These are phyloP conservation scores for Termitomyces eurrhizus DNA, from an alignment of 768 basidiomycete genomes.

Conservation along the genomic window DNA sequence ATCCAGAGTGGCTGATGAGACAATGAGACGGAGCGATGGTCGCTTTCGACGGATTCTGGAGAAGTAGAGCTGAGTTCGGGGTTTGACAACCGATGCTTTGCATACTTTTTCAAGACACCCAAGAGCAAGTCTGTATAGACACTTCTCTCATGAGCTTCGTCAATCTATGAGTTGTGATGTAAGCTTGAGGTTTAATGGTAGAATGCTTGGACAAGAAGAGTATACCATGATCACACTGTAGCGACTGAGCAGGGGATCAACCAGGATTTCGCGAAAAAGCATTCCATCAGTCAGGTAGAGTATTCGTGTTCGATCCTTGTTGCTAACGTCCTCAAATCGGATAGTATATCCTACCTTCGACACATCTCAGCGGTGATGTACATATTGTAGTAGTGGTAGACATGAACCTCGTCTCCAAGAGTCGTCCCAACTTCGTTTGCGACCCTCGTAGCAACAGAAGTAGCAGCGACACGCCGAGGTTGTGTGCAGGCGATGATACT, in stretches of 20 bases:
- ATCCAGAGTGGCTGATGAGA: conserved; percentile 96
- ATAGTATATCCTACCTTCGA: conserved; percentile 93
- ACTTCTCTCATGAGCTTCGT: conserved; percentile 96
- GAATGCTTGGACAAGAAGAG: background rate
- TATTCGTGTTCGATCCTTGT: conserved; percentile 81
- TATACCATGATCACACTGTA: conserved; percentile 95
- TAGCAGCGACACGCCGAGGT: conserved; percentile 90
- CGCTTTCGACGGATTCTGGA: conserved; percentile 87
- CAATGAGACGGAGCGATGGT: conserved; percentile 83
- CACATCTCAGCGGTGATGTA: conserved; percentile 17
- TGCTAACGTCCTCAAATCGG: conserved; percentile 91
- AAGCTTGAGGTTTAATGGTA: conserved; percentile 2
- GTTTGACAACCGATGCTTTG: background rate
- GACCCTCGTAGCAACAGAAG: conserved; percentile 87
- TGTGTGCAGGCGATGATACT: conserved; percentile 91
- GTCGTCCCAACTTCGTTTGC: conserved; percentile 88
- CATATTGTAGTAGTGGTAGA: conserved; percentile 3
- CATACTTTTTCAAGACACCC: conserved; percentile 89
- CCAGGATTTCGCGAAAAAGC: conserved; percentile 90
- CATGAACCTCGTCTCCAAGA: conserved; percentile 80
- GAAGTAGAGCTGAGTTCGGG: conserved; percentile 1
- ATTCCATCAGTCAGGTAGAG: conserved; percentile 98
- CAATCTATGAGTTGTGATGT: conserved; percentile 53
- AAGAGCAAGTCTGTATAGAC: conserved; percentile 94
- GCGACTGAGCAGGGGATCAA: conserved; percentile 87